Conservation (phyloP, 2,329 filamentous ascomycete species). For the Trichoderma hamatum region DNA sequence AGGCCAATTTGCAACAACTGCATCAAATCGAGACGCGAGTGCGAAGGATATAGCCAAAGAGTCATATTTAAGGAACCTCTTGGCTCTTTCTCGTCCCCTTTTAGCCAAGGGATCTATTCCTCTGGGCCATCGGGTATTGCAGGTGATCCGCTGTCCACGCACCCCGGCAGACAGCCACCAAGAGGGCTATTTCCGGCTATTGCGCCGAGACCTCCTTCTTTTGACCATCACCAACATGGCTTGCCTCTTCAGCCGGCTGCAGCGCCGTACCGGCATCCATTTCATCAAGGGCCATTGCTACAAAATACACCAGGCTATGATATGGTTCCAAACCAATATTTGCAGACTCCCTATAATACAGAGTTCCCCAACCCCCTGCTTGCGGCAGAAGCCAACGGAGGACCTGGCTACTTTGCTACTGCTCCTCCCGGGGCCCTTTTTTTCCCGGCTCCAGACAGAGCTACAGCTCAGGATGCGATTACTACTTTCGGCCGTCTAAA, state of each 20-base stretch:
- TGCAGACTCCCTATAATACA: constrained; percentile 13
- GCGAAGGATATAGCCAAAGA: constrained; percentile 81
- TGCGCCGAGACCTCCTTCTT: constrained; percentile 53
- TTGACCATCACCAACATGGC: constrained; percentile 31
- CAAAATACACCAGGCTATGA: not conserved
- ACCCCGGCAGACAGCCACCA: constrained; percentile 45
- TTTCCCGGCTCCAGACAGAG: not conserved
- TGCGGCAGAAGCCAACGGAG: constrained; percentile 13
- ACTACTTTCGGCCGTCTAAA: not conserved
- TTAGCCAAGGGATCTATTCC: constrained; percentile 48
- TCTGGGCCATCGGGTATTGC: constrained; percentile 41
- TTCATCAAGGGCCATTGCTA: constrained; percentile 21
- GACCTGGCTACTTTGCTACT: not conserved
- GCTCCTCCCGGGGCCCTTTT: not conserved
- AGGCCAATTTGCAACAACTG: constrained; percentile 81
- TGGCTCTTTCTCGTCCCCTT: constrained; percentile 41
- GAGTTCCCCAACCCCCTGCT: constrained; percentile 32
- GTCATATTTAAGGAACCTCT: constrained; percentile 76
- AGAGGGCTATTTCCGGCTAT: constrained; percentile 47
- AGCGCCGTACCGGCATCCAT: constrained; percentile 18
- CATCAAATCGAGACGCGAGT: constrained; percentile 80
- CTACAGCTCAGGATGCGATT: not conserved
- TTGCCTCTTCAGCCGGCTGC: constrained; percentile 13
- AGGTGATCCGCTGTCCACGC: constrained; percentile 32
- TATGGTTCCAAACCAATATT: constrained; percentile 10